phyloP scores from a whole-genome alignment of 2,329 filamentous ascomycete genomes.

The Phaeosphaeriaceae sp. region DNA sequence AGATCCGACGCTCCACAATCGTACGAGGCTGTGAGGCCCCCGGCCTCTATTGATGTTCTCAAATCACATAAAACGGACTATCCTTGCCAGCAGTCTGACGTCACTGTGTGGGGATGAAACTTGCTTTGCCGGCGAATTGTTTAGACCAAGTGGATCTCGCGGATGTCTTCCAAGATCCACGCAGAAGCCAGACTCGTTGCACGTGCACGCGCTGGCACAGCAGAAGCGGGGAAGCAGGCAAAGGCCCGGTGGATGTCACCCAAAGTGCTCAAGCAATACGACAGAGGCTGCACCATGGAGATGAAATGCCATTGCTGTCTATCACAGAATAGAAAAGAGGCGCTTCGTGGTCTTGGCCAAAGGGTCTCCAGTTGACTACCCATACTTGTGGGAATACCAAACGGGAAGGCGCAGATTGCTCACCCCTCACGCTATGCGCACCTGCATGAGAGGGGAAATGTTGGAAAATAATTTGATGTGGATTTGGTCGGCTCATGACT shows the following conservation, averaged over 20 bases:
- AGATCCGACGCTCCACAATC: neutral
- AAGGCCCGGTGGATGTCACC: neutral
- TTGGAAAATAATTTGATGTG: neutral
- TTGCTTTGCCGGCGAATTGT: conserved; percentile 12
- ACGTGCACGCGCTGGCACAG: conserved; percentile 14
- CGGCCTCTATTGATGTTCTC: neutral
- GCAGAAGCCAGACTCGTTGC: conserved; percentile 1
- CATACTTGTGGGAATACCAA: conserved; percentile 15
- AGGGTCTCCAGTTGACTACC: conserved; percentile 10
- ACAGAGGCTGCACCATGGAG: neutral
- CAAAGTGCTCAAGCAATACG: neutral
- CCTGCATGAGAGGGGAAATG: conserved; percentile 15
- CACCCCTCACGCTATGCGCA: conserved; percentile 23
- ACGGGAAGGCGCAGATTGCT: conserved; percentile 21
- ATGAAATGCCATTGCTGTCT: conserved; percentile 5
- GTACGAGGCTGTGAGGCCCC: neutral
- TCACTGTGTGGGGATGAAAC: conserved; percentile 24
- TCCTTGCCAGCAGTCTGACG: conserved; percentile 15
- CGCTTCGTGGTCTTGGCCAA: neutral
- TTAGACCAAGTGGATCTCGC: conserved; percentile 10
- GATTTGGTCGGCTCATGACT: neutral
- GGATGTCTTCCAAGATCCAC: conserved; percentile 14
- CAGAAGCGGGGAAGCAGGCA: conserved; percentile 1
- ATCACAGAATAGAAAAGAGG: neutral
- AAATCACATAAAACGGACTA: neutral